phyloP scores from a whole-genome alignment of 129 eudicot species.

The Centrapalus pauciflorus region DNA sequence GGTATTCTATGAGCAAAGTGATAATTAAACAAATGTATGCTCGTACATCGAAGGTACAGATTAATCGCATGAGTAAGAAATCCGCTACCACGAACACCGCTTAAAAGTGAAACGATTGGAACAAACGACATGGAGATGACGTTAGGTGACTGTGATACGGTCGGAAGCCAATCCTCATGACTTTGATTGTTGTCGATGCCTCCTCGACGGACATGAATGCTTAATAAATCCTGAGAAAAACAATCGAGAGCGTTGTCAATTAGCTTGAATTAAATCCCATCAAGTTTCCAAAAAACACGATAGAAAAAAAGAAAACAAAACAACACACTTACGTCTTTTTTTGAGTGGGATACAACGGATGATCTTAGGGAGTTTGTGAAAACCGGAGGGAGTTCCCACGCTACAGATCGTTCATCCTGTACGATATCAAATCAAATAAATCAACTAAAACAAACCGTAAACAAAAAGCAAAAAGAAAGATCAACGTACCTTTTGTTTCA shows the following conservation, averaged over 20 bases:
- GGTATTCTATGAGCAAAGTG: too few species aligned
- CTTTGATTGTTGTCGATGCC: not conserved
- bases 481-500: too few species aligned
- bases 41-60: constrained; percentile 77
- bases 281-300: not conserved
- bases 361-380: constrained; percentile 51
- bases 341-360: constrained; percentile 43
- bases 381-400: constrained; percentile 35
- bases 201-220: constrained; percentile 42
- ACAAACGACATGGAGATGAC: constrained; percentile 91
- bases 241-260: not conserved
- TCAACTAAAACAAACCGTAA: too few species aligned
- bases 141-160: constrained; percentile 42
- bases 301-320: not conserved
- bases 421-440: too few species aligned
- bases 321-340: constrained; percentile 47
- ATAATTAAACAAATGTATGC: not conserved
- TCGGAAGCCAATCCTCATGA: not conserved
- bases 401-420: constrained; percentile 41
- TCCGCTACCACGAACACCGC: constrained; percentile 89
- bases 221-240: constrained; percentile 60
- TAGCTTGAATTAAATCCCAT: not conserved
- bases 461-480: not conserved
- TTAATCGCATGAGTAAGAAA: constrained; percentile 90
- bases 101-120: constrained; percentile 79